These are phyloP conservation scores for Cladorrhinum samala DNA, from an alignment of 495 filamentous ascomycete genomes.

Conservation along the genomic window DNA sequence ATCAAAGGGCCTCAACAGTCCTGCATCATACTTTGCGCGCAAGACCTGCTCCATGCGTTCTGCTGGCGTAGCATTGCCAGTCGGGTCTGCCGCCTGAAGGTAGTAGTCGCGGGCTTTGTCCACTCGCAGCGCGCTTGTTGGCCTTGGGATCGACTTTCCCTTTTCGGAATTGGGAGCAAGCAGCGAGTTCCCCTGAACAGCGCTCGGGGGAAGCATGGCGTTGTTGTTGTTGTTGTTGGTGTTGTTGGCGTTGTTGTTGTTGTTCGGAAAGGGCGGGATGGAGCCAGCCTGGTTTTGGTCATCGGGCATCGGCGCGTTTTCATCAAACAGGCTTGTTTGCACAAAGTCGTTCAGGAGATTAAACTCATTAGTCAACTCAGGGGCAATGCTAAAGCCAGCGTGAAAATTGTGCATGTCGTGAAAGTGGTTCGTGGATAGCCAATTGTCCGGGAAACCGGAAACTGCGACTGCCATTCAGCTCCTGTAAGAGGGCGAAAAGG, in stretches of 20 bases:
- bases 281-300: conserved; percentile 43
- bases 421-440: conserved; percentile 62
- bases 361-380: conserved; percentile 92
- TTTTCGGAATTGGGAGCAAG: conserved; percentile 44
- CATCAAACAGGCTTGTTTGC: conserved; percentile 78
- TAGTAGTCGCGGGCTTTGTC: conserved; percentile 94
- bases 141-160: conserved; percentile 53
- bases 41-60: conserved; percentile 93
- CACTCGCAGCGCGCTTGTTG: conserved; percentile 52
- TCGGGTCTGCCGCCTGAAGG: conserved; percentile 91
- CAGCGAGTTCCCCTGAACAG: conserved; percentile 35
- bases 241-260: conserved; percentile 29
- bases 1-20: conserved; percentile 91
- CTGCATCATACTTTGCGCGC: conserved; percentile 91
- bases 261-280: conserved; percentile 24
- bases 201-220: conserved; percentile 35
- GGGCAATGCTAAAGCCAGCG: conserved; percentile 91
- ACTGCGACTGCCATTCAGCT: conserved; percentile 39
- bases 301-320: conserved; percentile 58
- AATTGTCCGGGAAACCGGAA: conserved; percentile 47
- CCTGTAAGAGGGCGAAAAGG: conserved; percentile 11
- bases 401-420: conserved; percentile 93
- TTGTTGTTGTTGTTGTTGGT: conserved; percentile 33
- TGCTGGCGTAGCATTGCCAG: conserved; percentile 84
- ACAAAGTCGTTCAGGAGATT: conserved; percentile 95